phyloP scores from a whole-genome alignment of 2,329 filamentous ascomycete species.

The Leptographium flavum region DNA sequence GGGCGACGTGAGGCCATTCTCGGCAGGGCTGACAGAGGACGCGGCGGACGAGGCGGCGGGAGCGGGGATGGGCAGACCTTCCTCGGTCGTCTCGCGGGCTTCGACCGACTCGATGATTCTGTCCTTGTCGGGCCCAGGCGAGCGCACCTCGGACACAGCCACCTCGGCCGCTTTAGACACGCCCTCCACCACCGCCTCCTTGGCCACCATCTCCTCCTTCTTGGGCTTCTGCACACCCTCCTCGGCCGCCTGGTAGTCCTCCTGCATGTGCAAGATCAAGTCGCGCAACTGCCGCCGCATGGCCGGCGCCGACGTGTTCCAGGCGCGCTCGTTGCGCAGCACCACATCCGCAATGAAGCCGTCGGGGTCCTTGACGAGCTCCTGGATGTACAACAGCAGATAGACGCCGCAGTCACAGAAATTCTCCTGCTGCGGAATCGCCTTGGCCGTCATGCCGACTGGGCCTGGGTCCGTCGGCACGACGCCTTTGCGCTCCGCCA shows the following conservation, averaged over 20 bases:
- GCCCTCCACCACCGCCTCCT: no score
- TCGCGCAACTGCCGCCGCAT: slow-evolving; percentile 54
- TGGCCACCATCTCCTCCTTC: no score
- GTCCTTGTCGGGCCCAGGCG: no score
- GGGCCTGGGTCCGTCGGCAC: slow-evolving; percentile 22
- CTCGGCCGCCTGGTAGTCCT: slow-evolving; percentile 34
- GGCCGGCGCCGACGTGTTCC: slow-evolving; percentile 39
- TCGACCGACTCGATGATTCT: no score
- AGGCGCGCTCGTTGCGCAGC: slow-evolving; percentile 34
- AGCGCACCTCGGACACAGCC: no score
- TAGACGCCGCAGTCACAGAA: slow-evolving; percentile 83
- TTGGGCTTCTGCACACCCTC: slow-evolving; percentile 21
- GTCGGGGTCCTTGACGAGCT: slow-evolving; percentile 65
- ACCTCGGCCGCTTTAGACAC: no score
- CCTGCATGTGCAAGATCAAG: slow-evolving; percentile 48
- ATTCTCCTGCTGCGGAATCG: slow-evolving; percentile 70
- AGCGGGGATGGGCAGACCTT: no score
- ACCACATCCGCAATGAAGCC: slow-evolving; percentile 54
- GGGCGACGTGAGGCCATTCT: slow-evolving; percentile 5
- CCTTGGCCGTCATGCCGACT: slow-evolving; percentile 51
- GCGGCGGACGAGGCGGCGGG: not conserved
- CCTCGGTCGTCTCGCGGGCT: no score
- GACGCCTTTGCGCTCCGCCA: slow-evolving; percentile 41
- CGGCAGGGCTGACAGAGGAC: slow-evolving; percentile 1
- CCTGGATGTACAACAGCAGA: slow-evolving; percentile 68